Base-by-base conservation (phyloP, 2,329 filamentous ascomycete genomes). In the Phaeomoniella chlamydospora region DNA sequence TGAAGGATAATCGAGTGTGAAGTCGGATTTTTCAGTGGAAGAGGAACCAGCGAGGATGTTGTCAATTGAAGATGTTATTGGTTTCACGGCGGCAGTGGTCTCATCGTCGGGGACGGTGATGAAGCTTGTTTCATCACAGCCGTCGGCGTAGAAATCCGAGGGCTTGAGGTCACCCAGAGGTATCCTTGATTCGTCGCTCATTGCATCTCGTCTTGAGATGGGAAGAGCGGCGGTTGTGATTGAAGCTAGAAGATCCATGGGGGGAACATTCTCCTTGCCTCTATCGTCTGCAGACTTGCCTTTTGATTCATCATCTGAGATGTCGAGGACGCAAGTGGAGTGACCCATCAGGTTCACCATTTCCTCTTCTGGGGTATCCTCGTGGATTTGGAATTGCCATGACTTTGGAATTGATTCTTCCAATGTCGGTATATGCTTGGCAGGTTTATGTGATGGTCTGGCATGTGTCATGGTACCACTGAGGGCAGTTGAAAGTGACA, bases 321-420 rank as follows among this genome's bases (percentile, higher is more conserved):
- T 85, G 53, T 96, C 88, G 3, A 96, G 70, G 0, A 80, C 77
- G 43, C 80, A 79, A 5, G 88, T 88, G 38, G 80, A 80, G 62
- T 94, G 88, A 58, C 94, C 83, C 61, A 96, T 83, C 29, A 94
- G 65, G 50, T 93, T 94, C 48, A 86, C 84, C 58, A 90, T 82
- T 53, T 93, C 80, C 52, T 94, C 82, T 53, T 94, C 83, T 5
- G 80, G 74, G 0, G 83, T 85, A 56, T 98, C 88, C 53, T 94
- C 84, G 53, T 94, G 79, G 50, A 98, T 96, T 40, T 88, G 81
- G 53, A 98, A 96, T 64, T 80, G 80, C 87, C 86, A 94, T 40
- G 56, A 53, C 39, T 67, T 69, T 15, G 67, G 62, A 59, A 65
- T 61, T 39, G 69, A 69, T 19, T 74, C 68, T 51, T 80, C 72